phyloP scores from a whole-genome alignment of 257 asterid genomes.

The Cruciata laevipes region DNA sequence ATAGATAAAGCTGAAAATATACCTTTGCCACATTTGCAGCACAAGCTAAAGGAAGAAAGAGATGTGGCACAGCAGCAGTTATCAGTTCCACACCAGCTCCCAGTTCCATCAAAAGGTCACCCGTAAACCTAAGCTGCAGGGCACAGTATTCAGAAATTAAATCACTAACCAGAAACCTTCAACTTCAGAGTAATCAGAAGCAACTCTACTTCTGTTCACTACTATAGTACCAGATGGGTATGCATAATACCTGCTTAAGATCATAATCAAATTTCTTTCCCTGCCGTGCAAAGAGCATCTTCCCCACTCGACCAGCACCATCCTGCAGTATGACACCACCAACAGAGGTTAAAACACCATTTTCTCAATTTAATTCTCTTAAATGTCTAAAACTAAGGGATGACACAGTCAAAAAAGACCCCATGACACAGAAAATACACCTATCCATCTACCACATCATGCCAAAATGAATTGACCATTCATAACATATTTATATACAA shows the following conservation, averaged over 20 bases:
- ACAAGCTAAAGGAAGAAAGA: constrained; percentile 96
- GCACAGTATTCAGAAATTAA: not conserved
- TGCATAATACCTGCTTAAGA: constrained; percentile 72
- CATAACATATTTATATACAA: not conserved
- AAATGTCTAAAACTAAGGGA: not conserved
- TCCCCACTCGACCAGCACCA: constrained; percentile 98
- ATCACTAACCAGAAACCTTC: not conserved
- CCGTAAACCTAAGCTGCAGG: constrained; percentile 85
- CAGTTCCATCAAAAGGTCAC: constrained; percentile 93
- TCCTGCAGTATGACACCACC: constrained; percentile 41
- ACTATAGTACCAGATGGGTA: not conserved
- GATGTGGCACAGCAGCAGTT: constrained; percentile 81
- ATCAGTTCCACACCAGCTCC: constrained; percentile 98
- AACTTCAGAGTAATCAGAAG: not conserved
- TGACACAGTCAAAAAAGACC: not conserved
- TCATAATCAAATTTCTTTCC: constrained; percentile 97
- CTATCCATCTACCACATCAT: not conserved
- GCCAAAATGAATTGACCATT: not conserved
- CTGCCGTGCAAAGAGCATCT: constrained; percentile 92
- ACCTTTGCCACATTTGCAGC: constrained; percentile 99
- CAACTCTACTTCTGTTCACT: not conserved
- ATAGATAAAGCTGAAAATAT: constrained; percentile 7
- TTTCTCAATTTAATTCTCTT: too few species aligned
- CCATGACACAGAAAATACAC: not conserved
- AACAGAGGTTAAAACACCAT: not conserved